A percentile compares a stretch with the other conserved stretches of the same genome.
Conservation (phyloP, 768 basidiomycete genomes). For the Calvatia gigantea region DNA sequence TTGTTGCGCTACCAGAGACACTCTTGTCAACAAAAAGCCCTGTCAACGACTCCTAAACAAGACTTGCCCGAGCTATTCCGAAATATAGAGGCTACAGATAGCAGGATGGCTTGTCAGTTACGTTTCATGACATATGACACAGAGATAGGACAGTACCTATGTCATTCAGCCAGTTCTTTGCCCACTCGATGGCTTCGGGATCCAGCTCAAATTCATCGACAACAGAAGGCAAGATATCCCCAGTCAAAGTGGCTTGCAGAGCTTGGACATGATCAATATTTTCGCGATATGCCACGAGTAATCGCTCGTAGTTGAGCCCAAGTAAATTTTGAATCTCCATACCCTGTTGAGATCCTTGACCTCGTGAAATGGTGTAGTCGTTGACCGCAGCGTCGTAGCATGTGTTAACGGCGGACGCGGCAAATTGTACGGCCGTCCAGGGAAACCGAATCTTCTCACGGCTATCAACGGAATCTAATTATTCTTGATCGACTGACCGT, state of each 20-base stretch:
- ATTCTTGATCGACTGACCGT: background rate
- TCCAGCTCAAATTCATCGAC: conserved; percentile 53
- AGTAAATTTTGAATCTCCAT: conserved; percentile 40
- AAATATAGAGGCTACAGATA: conserved; percentile 47
- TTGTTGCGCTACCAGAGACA: conserved; percentile 51
- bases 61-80: conserved; percentile 60
- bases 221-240: conserved; percentile 58
- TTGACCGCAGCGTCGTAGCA: background rate
- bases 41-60: conserved; percentile 13
- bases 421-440: too few relatives aligned
- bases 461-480: conserved; percentile 6
- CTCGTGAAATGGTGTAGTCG: conserved; percentile 3
- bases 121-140: background rate
- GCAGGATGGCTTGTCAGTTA: conserved; percentile 12
- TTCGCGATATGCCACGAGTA: conserved; percentile 47
- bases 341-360: background rate
- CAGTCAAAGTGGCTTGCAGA: conserved; percentile 49
- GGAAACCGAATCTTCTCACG: conserved; percentile 12
- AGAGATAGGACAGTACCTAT: conserved; percentile 43
- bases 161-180: conserved; percentile 63
- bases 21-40: conserved; percentile 7
- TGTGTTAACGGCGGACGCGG: too few relatives aligned
- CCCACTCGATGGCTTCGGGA: conserved; percentile 44
- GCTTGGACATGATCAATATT: conserved; percentile 43
- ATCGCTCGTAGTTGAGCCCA: conserved; percentile 40